These are phyloP conservation scores for Wolfiporia cocos DNA, from an alignment of 1,284 basidiomycete genomes.

Conservation along the genomic window DNA sequence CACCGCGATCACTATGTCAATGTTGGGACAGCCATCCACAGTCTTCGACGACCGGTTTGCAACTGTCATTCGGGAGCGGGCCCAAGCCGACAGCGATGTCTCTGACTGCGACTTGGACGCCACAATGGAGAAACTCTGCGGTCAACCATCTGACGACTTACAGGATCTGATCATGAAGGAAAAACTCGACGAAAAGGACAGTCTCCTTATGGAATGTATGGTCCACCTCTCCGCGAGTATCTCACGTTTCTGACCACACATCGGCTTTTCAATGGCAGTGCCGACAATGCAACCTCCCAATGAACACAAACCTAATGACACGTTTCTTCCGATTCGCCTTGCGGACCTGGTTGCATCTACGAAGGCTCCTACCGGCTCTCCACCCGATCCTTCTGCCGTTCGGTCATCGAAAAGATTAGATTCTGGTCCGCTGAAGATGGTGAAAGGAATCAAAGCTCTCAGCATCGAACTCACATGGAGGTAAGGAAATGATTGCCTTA, in stretches of 20 bases:
- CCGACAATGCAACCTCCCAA: constrained; percentile 6
- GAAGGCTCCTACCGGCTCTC: not conserved
- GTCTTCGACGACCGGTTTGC: constrained; percentile 4
- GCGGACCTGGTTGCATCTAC: constrained; percentile 11
- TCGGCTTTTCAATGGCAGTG: not conserved
- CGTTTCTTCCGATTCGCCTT: constrained; percentile 11
- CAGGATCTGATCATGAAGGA: constrained; percentile 44
- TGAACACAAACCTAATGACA: constrained; percentile 6
- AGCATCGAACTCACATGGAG: constrained; percentile 64
- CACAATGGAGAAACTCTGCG: constrained; percentile 12
- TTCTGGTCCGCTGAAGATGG: constrained; percentile 38
- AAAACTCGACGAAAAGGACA: constrained; percentile 43
- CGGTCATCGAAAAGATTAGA: not conserved
- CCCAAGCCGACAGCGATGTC: constrained; percentile 14
- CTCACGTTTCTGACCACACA: not conserved
- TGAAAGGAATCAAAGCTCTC: constrained; percentile 54
- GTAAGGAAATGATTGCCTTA: constrained; percentile 29
- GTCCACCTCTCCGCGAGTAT: not conserved
- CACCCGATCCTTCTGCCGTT: constrained; percentile 1
- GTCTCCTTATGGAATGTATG: constrained; percentile 47
- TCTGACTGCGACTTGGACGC: constrained; percentile 10
- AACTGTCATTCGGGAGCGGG: not conserved
- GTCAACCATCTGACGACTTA: constrained; percentile 17
- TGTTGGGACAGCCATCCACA: constrained; percentile 35
- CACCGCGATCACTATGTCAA: constrained; percentile 27